Base-by-base conservation (phyloP, 2,329 filamentous ascomycete genomes). In the Colletotrichum sp. region DNA sequence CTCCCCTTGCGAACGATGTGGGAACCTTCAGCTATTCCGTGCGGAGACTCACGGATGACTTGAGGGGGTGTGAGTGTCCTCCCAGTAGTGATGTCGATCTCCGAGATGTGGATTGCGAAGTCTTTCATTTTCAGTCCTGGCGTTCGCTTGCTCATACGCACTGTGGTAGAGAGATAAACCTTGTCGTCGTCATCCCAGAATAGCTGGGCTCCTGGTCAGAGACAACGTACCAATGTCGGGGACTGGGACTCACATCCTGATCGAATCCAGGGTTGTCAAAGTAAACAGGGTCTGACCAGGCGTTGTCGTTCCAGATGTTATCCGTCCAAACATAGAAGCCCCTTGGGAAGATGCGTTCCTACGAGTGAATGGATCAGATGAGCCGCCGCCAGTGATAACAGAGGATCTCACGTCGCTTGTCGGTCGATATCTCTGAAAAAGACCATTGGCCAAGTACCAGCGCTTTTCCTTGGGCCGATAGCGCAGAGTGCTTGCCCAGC, bases 251-350 rank as follows among this genome's bases (percentile, higher is more conserved):
- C 79, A 89, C 87, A 80, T 90, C 89, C 80, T 90, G 89, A 76
- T 90, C 88, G 70, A 90, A 90, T 2, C 89, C 89, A 2, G 88
- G 84, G 59, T 89, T 88, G 68, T 91, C 89, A 77, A 91, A 90
- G 76, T 88, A 90, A 0, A 89, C 81, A 0, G 89, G 89, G 62
- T 91, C 88, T 6, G 87, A 89, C 89, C 89, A 91, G 5, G 86
- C 83, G 8, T 76, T 80, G 0, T 87, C 85, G 59, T 90, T 85
- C 86, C 87, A 89, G n/a, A 90, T 90, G 72, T 91, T 85, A 13
- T 85, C 83, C 0, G 88, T 91, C 75, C 83, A 87, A 3, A 91
- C 87, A 68, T 89, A 91, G 77, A 92, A 92, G 0, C 90, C 90
- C 1, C 87, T 82, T 0, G 88, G 89, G 76, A 88, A 90, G 24